Percentiles rank a stretch among this genome's conserved stretches.
These are phyloP conservation scores for Eremomyces bilateralis DNA, from an alignment of 495 filamentous ascomycete genomes.

Conservation along the genomic window DNA sequence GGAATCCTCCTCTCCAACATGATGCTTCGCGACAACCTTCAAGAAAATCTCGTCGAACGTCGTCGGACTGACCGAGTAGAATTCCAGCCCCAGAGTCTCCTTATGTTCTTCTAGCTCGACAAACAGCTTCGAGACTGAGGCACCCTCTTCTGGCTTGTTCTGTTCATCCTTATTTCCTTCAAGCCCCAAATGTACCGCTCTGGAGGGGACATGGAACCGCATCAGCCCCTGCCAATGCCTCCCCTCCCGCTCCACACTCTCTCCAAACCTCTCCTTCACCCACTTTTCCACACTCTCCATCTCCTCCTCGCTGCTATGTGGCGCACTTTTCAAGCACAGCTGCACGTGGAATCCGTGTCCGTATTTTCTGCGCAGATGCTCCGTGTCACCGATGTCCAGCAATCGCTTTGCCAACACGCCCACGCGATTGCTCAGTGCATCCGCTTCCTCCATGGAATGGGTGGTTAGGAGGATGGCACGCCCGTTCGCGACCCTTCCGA, in stretches of 20 bases:
- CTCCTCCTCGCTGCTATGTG: conserved; percentile 40
- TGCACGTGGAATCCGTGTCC: conserved; percentile 45
- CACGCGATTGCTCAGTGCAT: conserved; percentile 44
- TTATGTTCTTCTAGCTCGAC: conserved; percentile 46
- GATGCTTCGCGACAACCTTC: conserved; percentile 52
- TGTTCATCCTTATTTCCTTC: conserved; percentile 3
- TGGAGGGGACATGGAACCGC: conserved; percentile 45
- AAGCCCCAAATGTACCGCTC: not conserved
- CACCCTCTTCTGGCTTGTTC: conserved; percentile 9
- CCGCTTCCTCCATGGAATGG: conserved; percentile 63
- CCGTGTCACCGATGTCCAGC: conserved; percentile 45
- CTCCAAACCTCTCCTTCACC: conserved; percentile 30
- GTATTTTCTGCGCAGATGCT: conserved; percentile 33
- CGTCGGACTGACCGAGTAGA: conserved; percentile 60
- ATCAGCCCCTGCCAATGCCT: conserved; percentile 67
- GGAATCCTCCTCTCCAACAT: conserved; percentile 51
- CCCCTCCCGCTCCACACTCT: conserved; percentile 39
- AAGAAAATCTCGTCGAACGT: conserved; percentile 80
- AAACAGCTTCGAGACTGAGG: conserved; percentile 27
- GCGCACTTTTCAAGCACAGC: conserved; percentile 50
- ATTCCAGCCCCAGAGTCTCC: conserved; percentile 43
- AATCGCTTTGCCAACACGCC: conserved; percentile 52
- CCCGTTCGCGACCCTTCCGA: conserved; percentile 6
- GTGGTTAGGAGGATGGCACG: conserved; percentile 25
- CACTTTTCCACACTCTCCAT: conserved; percentile 40